Percentiles rank a stretch among this genome's conserved stretches.
Evolutionary conservation across 176 grass and related monocot species (phyloP).

Genomic region (Aegilops bicornis): DNA sequence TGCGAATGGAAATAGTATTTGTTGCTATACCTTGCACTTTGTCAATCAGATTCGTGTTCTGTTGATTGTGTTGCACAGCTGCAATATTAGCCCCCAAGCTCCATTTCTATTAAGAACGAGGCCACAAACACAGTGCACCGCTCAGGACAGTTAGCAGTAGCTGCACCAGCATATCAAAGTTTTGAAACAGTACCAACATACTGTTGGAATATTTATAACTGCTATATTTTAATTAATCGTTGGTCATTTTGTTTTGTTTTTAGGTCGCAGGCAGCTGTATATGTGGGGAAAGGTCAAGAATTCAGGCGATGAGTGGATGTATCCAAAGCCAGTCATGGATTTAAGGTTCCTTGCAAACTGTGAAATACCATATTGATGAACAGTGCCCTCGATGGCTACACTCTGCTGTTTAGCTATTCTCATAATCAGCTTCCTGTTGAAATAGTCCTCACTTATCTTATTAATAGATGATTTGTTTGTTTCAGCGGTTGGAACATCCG

Average conservation of each 20-base stretch:
- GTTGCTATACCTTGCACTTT: slow-evolving; percentile 14
- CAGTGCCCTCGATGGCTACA: neutral
- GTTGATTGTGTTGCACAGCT: neutral
- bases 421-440: slow-evolving; percentile 6
- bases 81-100: neutral
- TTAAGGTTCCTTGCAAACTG: slow-evolving; percentile 61
- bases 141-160: neutral
- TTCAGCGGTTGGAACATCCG: slow-evolving; percentile 95
- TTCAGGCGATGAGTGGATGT: slow-evolving; percentile 94
- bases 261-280: slow-evolving; percentile 86
- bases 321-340: slow-evolving; percentile 92
- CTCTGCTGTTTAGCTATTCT: neutral
- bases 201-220: neutral
- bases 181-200: neutral
- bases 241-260: slow-evolving; percentile 17
- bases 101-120: neutral
- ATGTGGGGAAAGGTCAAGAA: slow-evolving; percentile 99
- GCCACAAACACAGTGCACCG: neutral
- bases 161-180: neutral
- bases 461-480: slow-evolving; percentile 35
- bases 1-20: neutral
- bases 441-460: neutral
- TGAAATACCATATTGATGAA: slow-evolving; percentile 18
- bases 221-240: neutral
- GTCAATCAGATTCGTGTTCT: neutral